Evolutionary conservation across 2,329 filamentous ascomycete genomes (phyloP).

Genomic region (Pezicula carpinea): DNA sequence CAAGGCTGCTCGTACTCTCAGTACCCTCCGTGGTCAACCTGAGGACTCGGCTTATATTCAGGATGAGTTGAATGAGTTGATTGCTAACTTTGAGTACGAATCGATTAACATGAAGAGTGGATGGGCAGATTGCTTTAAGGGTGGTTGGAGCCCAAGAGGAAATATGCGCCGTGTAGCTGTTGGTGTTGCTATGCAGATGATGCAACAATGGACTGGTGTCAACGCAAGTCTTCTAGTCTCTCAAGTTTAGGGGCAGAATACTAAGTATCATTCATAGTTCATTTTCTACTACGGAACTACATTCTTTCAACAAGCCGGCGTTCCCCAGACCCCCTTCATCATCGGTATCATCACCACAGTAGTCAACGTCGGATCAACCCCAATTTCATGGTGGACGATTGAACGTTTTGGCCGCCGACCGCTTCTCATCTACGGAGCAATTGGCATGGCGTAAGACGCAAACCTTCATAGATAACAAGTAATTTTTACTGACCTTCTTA

Average conservation of each 20-base stretch:
- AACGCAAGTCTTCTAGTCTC: slow-evolving; percentile 12
- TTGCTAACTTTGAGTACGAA: slow-evolving; percentile 85
- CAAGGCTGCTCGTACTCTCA: slow-evolving; percentile 55
- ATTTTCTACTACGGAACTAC: slow-evolving; percentile 81
- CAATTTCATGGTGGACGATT: slow-evolving; percentile 77
- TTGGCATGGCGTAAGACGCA: slow-evolving; percentile 60
- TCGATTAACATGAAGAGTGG: slow-evolving; percentile 58
- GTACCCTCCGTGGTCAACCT: slow-evolving; percentile 68
- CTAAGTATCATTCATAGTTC: slow-evolving; percentile 90
- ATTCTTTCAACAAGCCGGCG: slow-evolving; percentile 74
- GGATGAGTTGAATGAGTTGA: slow-evolving; percentile 73
- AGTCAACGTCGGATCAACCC: slow-evolving; percentile 82
- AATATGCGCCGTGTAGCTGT: slow-evolving; percentile 68
- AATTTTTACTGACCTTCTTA: too few relatives aligned
- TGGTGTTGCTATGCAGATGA: slow-evolving; percentile 71
- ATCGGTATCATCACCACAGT: slow-evolving; percentile 88
- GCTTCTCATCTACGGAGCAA: slow-evolving; percentile 72
- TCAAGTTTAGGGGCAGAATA: slow-evolving; percentile 55
- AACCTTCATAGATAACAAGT: too few relatives aligned
- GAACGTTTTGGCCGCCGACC: slow-evolving; percentile 76
- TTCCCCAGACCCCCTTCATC: slow-evolving; percentile 70
- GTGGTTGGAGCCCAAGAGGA: slow-evolving; percentile 56
- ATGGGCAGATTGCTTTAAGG: slow-evolving; percentile 66
- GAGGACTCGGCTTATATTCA: slow-evolving; percentile 68
- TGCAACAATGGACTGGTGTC: slow-evolving; percentile 57